Conservation (phyloP, 352 stramenopile species). For the Phytophthora sansomeana region DNA sequence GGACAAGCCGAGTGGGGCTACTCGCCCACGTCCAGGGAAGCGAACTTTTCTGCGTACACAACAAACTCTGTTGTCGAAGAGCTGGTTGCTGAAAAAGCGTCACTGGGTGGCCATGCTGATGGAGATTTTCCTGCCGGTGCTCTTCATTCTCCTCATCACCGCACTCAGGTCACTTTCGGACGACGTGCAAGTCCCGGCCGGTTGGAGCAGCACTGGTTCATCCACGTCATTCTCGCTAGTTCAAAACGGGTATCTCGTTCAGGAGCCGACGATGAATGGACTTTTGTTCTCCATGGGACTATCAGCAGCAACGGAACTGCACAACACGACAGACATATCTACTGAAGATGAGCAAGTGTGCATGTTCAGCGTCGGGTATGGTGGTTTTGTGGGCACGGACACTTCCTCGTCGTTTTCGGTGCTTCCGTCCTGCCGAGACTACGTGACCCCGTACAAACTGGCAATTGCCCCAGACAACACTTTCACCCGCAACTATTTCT, state of each 20-base stretch:
- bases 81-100: slow-evolving; percentile 77
- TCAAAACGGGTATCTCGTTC: slow-evolving; percentile 46
- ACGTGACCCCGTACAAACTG: slow-evolving; percentile 56
- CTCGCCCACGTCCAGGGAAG: slow-evolving; percentile 10
- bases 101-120: slow-evolving; percentile 57
- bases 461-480: slow-evolving; percentile 61
- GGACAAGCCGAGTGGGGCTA: slow-evolving; percentile 18
- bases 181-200: slow-evolving; percentile 62
- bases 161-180: slow-evolving; percentile 58
- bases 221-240: slow-evolving; percentile 45
- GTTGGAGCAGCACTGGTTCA: slow-evolving; percentile 54
- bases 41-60: slow-evolving; percentile 27
- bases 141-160: slow-evolving; percentile 75
- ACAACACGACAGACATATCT: slow-evolving; percentile 27
- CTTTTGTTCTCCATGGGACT: slow-evolving; percentile 58
- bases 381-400: slow-evolving; percentile 49
- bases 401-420: slow-evolving; percentile 45
- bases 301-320: slow-evolving; percentile 40
- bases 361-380: slow-evolving; percentile 32
- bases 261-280: slow-evolving; percentile 62
- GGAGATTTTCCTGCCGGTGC: slow-evolving; percentile 67
- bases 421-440: slow-evolving; percentile 37
- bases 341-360: slow-evolving; percentile 22
- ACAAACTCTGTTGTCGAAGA: slow-evolving; percentile 74
- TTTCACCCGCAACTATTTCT: slow-evolving; percentile 75